Conservation (phyloP, 2,329 filamentous ascomycete species). For the Metarhizium anisopliae region DNA sequence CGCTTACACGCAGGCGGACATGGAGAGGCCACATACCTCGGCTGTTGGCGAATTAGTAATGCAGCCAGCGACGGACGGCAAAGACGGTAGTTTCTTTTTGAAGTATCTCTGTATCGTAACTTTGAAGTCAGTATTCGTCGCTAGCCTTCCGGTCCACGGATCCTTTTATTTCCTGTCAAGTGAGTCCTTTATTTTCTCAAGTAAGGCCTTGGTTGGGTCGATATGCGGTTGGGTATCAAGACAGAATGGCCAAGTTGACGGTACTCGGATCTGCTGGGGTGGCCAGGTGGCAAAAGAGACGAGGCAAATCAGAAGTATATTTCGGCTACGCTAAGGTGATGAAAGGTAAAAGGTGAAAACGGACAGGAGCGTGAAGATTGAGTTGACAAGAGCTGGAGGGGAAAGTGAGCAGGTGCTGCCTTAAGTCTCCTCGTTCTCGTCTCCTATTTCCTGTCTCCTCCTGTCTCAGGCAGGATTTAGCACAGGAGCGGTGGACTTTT, state of each 20-base stretch:
- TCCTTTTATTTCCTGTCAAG: neutral
- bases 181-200: neutral
- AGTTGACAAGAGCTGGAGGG: neutral
- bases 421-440: too few relatives aligned
- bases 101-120: neutral
- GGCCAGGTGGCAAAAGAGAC: conserved; percentile 2
- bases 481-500: neutral
- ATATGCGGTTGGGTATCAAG: conserved; percentile 13
- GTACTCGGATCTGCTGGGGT: neutral
- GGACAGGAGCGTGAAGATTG: neutral
- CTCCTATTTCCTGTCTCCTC: neutral
- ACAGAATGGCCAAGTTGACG: neutral
- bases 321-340: conserved; percentile 8
- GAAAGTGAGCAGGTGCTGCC: neutral
- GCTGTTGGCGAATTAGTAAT: neutral
- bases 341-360: neutral
- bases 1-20: neutral
- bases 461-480: neutral
- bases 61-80: neutral
- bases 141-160: neutral
- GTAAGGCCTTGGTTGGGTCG: conserved; percentile 8
- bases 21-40: neutral
- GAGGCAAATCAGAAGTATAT: conserved; percentile 3
- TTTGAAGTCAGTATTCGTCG: neutral
- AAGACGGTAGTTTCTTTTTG: neutral